Percentiles rank a stretch among this genome's conserved stretches.
These are phyloP conservation scores for Aspergillus sp. DNA, from an alignment of 2,329 filamentous ascomycete species.

Conservation along the genomic window DNA sequence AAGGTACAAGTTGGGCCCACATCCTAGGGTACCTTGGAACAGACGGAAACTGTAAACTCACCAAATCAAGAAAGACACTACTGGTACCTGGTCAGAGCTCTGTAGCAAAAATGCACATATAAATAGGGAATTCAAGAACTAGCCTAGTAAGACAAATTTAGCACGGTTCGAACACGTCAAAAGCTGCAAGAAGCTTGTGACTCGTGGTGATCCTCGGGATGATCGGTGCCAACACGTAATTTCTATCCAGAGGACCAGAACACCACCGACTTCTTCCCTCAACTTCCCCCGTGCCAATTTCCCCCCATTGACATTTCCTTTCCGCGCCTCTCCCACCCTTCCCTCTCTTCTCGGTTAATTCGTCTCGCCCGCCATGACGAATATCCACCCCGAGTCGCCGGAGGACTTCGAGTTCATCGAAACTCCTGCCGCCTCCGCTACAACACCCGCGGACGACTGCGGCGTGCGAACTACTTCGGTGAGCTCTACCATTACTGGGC, in stretches of 20 bases:
- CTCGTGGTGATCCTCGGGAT: neutral
- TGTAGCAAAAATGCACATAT: neutral
- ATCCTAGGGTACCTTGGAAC: neutral
- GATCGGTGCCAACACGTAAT: constrained; percentile 6
- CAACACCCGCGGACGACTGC: constrained; percentile 54
- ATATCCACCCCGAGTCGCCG: constrained; percentile 44
- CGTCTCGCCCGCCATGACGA: constrained; percentile 35
- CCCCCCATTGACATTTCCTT: constrained; percentile 17
- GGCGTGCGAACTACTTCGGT: constrained; percentile 64
- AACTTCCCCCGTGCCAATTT: constrained; percentile 13
- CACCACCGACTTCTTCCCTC: constrained; percentile 1
- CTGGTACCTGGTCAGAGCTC: neutral
- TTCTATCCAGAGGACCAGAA: constrained; percentile 4
- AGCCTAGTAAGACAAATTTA: neutral
- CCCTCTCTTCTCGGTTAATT: constrained; percentile 28
- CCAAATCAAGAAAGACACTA: neutral
- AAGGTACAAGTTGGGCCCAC: neutral
- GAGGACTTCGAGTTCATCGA: constrained; percentile 56
- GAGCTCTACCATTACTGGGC: constrained; percentile 29
- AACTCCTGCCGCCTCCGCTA: constrained; percentile 58
- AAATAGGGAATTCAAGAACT: neutral
- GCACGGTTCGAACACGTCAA: neutral
- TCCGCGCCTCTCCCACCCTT: constrained; percentile 21
- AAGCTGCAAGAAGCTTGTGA: constrained; percentile 1
- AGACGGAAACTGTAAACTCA: too few relatives aligned